Percentiles rank a stretch among this genome's conserved stretches.
Conservation (phyloP, 2,329 filamentous ascomycete genomes). For the Hypoxylon sp. region DNA sequence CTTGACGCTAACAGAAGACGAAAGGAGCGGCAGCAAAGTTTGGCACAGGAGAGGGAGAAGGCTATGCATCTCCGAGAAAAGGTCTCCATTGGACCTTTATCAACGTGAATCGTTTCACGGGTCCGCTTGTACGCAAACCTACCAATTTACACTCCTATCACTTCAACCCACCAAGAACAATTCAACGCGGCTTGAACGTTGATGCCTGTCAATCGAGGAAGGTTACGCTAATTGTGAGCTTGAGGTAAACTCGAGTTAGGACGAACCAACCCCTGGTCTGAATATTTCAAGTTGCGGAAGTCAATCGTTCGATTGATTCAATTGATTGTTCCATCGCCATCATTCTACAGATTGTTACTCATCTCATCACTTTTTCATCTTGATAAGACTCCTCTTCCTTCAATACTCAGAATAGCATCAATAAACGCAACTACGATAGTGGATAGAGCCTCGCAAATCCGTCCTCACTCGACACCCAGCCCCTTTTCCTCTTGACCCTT, state of each 20-base stretch:
- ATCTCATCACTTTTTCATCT: neutral
- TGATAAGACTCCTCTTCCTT: neutral
- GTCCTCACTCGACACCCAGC: neutral
- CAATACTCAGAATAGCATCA: neutral
- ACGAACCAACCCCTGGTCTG: neutral
- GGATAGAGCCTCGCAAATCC: neutral
- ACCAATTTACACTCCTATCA: neutral
- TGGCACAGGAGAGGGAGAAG: slow-evolving; percentile 57
- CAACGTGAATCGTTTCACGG: slow-evolving; percentile 41
- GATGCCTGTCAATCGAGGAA: neutral
- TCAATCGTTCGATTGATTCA: neutral
- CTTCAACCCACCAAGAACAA: neutral
- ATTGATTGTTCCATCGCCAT: neutral
- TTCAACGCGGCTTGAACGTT: neutral
- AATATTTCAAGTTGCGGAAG: neutral
- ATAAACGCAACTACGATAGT: neutral
- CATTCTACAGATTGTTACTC: neutral
- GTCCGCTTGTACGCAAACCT: slow-evolving; percentile 7
- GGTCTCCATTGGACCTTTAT: slow-evolving; percentile 70
- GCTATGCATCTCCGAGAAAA: slow-evolving; percentile 63
- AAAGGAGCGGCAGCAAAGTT: slow-evolving; percentile 58
- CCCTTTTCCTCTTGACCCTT: neutral
- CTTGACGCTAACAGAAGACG: slow-evolving; percentile 68
- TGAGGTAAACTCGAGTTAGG: neutral
- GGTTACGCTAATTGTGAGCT: neutral